These are phyloP conservation scores for Raphanus hybrid DNA, from an alignment of 441 rosid genomes.

Conservation along the genomic window DNA sequence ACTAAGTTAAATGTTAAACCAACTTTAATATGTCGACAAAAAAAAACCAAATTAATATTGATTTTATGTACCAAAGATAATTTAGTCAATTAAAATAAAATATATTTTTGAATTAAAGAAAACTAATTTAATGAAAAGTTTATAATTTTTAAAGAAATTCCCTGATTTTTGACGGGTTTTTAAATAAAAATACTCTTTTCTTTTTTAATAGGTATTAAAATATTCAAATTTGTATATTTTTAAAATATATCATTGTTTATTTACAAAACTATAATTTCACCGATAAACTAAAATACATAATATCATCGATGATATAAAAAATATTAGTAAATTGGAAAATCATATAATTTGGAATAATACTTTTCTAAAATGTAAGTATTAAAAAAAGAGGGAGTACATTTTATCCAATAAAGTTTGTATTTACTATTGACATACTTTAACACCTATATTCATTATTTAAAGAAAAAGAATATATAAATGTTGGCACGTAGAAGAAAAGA, in stretches of 20 bases:
- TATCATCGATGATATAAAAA: neutral
- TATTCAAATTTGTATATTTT: neutral
- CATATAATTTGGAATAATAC: neutral
- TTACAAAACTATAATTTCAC: neutral
- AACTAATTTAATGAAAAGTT: no score
- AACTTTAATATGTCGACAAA: no score
- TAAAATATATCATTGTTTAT: no score
- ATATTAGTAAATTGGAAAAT: no score
- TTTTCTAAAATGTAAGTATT: neutral
- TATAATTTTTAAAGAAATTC: no score
- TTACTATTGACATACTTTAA: neutral
- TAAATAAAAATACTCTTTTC: no score
- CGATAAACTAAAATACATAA: neutral
- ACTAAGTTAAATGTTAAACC: no score
- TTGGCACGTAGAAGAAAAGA: slow-evolving; percentile 34
- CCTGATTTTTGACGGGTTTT: no score
- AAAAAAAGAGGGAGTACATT: neutral
- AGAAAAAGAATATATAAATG: neutral
- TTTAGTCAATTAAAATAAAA: no score
- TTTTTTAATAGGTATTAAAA: neutral
- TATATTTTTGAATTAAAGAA: no score
- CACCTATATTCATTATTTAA: neutral
- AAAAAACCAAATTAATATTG: no score
- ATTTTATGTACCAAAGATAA: no score
- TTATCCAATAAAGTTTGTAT: neutral